These are phyloP conservation scores for Phlyctochytrium planicorne DNA, from an alignment of 192 early-diverging fungal species.

Conservation along the genomic window DNA sequence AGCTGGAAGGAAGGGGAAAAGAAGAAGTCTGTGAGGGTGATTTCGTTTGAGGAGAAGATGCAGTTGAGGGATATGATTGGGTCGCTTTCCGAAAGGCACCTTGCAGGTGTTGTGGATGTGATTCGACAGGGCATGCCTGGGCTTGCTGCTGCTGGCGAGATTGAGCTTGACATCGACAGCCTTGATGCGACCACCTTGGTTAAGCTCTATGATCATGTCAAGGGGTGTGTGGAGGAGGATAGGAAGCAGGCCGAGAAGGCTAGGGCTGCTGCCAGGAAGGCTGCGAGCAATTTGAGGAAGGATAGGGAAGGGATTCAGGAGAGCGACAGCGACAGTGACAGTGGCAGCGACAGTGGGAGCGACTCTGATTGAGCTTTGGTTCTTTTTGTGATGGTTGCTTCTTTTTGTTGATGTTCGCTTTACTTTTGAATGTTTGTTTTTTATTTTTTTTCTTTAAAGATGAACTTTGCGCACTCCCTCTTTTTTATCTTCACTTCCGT, in stretches of 20 bases:
- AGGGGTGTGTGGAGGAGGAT: conserved; percentile 2
- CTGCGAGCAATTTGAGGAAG: conserved; percentile 1
- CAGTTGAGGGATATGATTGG: conserved; percentile 31
- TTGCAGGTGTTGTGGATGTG: conserved; percentile 30
- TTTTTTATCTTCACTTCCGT: no score
- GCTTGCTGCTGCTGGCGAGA: conserved; percentile 32
- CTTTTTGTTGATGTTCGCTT: no score
- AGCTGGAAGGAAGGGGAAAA: conserved; percentile 35
- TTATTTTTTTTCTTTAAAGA: no score
- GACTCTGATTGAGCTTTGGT: conserved; percentile 1
- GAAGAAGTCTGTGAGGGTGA: conserved; percentile 5
- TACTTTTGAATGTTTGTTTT: no score
- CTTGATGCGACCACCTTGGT: conserved; percentile 28
- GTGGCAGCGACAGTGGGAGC: neutral
- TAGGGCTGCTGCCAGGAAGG: conserved; percentile 2
- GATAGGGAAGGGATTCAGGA: neutral
- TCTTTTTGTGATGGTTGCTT: no score
- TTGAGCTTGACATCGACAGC: conserved; percentile 44
- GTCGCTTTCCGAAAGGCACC: conserved; percentile 17
- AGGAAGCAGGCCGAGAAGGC: conserved; percentile 1
- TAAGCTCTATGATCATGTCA: conserved; percentile 8
- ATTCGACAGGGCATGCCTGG: conserved; percentile 37
- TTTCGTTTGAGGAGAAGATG: conserved; percentile 34
- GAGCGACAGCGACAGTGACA: neutral
- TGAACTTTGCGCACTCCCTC: no score